Evolutionary conservation across 768 basidiomycete genomes (phyloP), one percentile per base, ranked within the genome.

Genomic region (Plicaturopsis crispa): DNA sequence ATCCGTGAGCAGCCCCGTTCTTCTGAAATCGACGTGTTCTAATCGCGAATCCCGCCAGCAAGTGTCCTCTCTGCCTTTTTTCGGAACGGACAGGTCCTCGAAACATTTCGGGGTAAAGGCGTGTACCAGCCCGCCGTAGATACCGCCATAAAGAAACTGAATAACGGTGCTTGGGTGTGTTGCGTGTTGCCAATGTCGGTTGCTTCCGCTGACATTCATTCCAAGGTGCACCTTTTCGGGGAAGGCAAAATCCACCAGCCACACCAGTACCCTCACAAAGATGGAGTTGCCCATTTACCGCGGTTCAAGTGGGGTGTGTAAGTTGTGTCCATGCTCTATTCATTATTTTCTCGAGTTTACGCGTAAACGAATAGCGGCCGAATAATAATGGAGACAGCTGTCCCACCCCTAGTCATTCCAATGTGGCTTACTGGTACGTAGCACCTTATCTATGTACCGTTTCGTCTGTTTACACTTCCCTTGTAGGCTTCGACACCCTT

Each of bases 221-320:
- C 38, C n/a, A n/a, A 94, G 92, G 69, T 97, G 13, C 93, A 97
- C 51, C 69, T 96, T 23, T 97, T 88, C 48, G 74, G 86, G 4
- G 93, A 96, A 60, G 90, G 92, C 17, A 86, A 83, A 50, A 75
- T 96, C 33, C 83, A 84, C 51, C 93, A 90, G 52, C 73, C 80
- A 14, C 43, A 63, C n/a, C 57, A 56, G 8, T 79, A 82, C 52
- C 53, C 56, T 26, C 54, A 52, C 35, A 60, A 61, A 24, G 49
- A 64, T 40, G 76, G 78, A 8, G 44, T 63, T 5, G 64, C 69
- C 13, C 57, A 56, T 48, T 59, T 96, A 36, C 69, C 79, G 5
- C 69, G 87, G 33, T 94, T 96, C 61, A 96, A 93, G 66, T 97
- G 93, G 93, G 93, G 93, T 41, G 66, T 93, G 91, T 93, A 54